Conservation (phyloP, 768 basidiomycete species). For the Amanita rimosa region DNA sequence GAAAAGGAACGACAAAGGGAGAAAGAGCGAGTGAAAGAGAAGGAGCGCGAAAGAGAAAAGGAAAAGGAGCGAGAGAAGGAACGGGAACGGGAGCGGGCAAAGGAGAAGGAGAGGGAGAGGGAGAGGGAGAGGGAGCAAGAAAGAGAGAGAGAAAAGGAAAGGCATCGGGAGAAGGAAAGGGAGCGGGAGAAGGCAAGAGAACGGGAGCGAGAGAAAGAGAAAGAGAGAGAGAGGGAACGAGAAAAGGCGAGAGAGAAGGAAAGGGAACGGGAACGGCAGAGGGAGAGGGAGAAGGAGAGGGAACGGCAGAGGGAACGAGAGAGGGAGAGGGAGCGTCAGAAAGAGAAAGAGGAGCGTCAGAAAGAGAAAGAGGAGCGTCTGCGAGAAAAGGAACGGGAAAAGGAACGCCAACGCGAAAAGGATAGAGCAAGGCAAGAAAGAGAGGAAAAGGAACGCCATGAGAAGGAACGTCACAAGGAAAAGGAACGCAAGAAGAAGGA, state of each 20-base stretch:
- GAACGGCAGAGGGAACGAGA: conserved; percentile 3
- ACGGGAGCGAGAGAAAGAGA: conserved; percentile 4
- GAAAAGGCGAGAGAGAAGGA: neutral
- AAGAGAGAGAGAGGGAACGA: neutral
- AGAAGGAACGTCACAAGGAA: neutral
- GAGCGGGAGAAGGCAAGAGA: conserved; percentile 1
- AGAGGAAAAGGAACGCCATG: conserved; percentile 6
- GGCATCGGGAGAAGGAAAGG: neutral
- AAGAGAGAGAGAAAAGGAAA: conserved; percentile 4
- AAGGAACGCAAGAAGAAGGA: conserved; percentile 4
- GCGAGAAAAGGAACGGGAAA: conserved; percentile 4
- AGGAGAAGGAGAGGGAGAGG: conserved; percentile 2
- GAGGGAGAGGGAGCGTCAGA: neutral
- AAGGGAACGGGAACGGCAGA: conserved; percentile 3
- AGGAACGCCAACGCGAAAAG: conserved; percentile 5
- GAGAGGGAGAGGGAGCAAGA: conserved; percentile 1
- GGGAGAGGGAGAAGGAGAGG: conserved; percentile 1
- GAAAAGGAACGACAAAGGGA: conserved; percentile 4
- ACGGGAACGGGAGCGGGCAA: conserved; percentile 1
- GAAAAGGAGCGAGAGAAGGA: conserved; percentile 1
- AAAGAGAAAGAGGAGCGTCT: conserved; percentile 5
- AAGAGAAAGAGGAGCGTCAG: neutral
- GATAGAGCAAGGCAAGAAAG: conserved; percentile 3
- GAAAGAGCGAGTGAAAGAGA: conserved; percentile 9
- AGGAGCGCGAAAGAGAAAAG: neutral